phyloP scores from a whole-genome alignment of 2,329 filamentous ascomycete genomes.

The Venturia aucupariae region DNA sequence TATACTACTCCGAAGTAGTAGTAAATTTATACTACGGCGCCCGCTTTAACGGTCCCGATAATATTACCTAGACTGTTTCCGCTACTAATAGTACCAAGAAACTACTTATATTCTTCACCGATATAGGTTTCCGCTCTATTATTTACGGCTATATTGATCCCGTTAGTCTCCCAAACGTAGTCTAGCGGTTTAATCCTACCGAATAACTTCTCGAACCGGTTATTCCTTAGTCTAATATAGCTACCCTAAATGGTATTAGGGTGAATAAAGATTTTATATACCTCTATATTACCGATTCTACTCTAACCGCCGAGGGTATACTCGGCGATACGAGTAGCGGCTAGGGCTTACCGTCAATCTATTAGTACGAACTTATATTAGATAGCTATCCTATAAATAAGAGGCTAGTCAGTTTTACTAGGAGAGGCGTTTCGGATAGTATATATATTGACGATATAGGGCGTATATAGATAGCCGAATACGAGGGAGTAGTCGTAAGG shows the following conservation, averaged over 20 bases:
- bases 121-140: not conserved
- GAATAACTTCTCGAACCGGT: constrained; percentile 4
- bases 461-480: constrained; percentile 20
- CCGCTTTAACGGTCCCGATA: constrained; percentile 17
- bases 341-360: not conserved
- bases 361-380: constrained; percentile 17
- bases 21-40: constrained; percentile 17
- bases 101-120: constrained; percentile 17
- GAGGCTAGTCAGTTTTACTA: constrained; percentile 7
- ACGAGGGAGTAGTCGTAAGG: constrained; percentile 19
- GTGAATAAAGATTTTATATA: not conserved
- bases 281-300: not conserved
- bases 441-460: constrained; percentile 20
- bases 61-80: constrained; percentile 14
- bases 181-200: constrained; percentile 10
- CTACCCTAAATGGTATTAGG: not conserved
- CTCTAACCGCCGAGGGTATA: not conserved
- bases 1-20: constrained; percentile 13
- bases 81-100: constrained; percentile 11
- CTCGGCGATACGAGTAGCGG: not conserved
- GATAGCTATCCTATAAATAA: constrained; percentile 14
- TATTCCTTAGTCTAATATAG: not conserved
- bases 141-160: not conserved
- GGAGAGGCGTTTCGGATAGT: constrained; percentile 19
- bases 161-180: not conserved